Evolutionary conservation across 176 grass and related monocot genomes (phyloP).

Genomic region (Tillandsia leiboldiana): DNA sequence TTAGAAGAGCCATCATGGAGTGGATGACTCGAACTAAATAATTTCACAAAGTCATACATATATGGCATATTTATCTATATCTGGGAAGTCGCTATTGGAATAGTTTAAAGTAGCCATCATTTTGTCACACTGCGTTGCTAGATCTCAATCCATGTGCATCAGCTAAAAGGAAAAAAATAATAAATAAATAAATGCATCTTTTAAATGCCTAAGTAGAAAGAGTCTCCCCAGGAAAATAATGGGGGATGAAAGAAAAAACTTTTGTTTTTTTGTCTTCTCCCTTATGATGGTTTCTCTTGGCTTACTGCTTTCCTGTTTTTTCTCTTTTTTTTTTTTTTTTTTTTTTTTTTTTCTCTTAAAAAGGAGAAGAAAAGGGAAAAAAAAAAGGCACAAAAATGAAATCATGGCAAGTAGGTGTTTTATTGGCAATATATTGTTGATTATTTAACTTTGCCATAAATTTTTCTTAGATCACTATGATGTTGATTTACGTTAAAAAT

Average conservation of each 20-base stretch:
- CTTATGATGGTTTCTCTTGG: too few species aligned
- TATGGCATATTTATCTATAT: neutral
- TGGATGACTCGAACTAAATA: neutral
- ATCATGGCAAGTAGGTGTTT: too few species aligned
- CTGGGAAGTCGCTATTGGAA: neutral
- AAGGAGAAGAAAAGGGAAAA: neutral
- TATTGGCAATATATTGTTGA: too few species aligned
- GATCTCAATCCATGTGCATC: neutral
- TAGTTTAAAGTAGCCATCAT: neutral
- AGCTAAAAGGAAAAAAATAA: neutral
- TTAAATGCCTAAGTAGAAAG: neutral
- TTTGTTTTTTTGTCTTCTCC: too few species aligned
- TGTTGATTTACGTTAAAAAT: too few species aligned
- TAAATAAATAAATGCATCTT: neutral
- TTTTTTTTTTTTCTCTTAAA: neutral
- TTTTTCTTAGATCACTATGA: too few species aligned
- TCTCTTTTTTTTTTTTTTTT: neutral
- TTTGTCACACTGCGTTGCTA: neutral
- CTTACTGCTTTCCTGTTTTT: too few species aligned
- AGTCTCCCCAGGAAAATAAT: too few species aligned
- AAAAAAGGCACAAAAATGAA: neutral
- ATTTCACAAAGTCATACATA: neutral
- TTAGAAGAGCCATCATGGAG: neutral
- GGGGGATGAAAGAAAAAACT: too few species aligned
- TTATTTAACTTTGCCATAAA: too few species aligned